Evolutionary conservation across 768 basidiomycete species (phyloP).

Genomic region (Mycena vulgaris): DNA sequence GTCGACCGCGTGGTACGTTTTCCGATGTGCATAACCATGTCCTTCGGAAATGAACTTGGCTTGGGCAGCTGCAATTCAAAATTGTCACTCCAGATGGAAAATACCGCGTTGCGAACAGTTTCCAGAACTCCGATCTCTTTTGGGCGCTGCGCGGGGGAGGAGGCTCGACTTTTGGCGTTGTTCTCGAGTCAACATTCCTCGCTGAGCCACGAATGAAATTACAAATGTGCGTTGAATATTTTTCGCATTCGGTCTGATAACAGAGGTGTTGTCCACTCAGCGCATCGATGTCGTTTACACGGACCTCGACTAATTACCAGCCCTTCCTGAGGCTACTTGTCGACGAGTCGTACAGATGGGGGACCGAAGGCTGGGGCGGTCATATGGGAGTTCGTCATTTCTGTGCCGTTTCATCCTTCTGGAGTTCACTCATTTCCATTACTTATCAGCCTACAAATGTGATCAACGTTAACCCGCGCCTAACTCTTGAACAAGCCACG

Average conservation of each 20-base stretch:
- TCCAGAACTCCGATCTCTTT: constrained; percentile 17
- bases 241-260: too few relatives aligned
- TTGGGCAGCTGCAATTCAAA: constrained; percentile 6
- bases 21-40: neutral
- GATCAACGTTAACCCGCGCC: constrained; percentile 49
- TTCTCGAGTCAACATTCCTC: constrained; percentile 36
- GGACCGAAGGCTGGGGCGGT: constrained; percentile 55
- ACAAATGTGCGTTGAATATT: constrained; percentile 37
- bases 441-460: constrained; percentile 43
- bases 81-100: constrained; percentile 13
- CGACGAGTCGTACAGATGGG: constrained; percentile 50
- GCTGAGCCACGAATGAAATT: constrained; percentile 38
- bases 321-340: constrained; percentile 48
- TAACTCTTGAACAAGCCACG: constrained; percentile 44
- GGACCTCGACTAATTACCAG: constrained; percentile 37
- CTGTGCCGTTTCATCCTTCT: neutral
- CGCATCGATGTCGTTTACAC: constrained; percentile 45
- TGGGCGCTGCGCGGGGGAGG: constrained; percentile 46
- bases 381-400: constrained; percentile 46
- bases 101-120: constrained; percentile 12
- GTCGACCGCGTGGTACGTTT: constrained; percentile 44
- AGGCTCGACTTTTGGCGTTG: constrained; percentile 55
- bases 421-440: neutral
- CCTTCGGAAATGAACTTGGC: neutral
- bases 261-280: constrained; percentile 27